A percentile compares a stretch with the other conserved stretches of the same genome.
Conservation (phyloP, 179 eudicot species). For the Camellia oleifera region DNA sequence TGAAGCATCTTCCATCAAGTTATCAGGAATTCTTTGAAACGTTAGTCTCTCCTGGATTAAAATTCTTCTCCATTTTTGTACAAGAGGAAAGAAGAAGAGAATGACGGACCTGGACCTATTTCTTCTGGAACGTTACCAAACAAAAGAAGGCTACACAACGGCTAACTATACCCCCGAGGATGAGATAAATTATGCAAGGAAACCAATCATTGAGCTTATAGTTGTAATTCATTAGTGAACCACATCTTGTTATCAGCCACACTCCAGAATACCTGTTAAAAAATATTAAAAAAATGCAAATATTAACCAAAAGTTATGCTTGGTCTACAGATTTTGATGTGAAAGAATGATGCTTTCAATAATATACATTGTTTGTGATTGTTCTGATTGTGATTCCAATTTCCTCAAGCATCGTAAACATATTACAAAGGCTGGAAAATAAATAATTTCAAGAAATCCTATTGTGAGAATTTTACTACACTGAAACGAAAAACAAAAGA, state of each 20-base stretch:
- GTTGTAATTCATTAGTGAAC: constrained; percentile 51
- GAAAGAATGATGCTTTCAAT: neutral
- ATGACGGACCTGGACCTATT: constrained; percentile 28
- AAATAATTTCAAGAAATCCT: neutral
- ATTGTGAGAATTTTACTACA: neutral
- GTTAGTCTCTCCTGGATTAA: neutral
- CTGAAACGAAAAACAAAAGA: neutral
- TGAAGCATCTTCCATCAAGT: neutral
- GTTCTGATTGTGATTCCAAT: neutral
- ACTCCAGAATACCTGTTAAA: constrained; percentile 72
- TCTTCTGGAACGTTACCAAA: constrained; percentile 80
- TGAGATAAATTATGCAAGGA: constrained; percentile 51
- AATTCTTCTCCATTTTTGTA: neutral
- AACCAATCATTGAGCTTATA: constrained; percentile 58
- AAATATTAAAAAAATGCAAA: neutral
- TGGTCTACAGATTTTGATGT: neutral
- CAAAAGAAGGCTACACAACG: constrained; percentile 60
- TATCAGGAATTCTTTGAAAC: neutral
- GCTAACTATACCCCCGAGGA: constrained; percentile 48
- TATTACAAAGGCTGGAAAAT: neutral
- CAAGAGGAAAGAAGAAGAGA: neutral
- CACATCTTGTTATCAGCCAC: constrained; percentile 92
- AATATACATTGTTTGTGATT: neutral
- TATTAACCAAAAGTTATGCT: neutral
- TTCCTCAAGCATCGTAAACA: neutral